Conservation (phyloP, 352 stramenopile genomes). For the Phytophthora pseudosyringae region DNA sequence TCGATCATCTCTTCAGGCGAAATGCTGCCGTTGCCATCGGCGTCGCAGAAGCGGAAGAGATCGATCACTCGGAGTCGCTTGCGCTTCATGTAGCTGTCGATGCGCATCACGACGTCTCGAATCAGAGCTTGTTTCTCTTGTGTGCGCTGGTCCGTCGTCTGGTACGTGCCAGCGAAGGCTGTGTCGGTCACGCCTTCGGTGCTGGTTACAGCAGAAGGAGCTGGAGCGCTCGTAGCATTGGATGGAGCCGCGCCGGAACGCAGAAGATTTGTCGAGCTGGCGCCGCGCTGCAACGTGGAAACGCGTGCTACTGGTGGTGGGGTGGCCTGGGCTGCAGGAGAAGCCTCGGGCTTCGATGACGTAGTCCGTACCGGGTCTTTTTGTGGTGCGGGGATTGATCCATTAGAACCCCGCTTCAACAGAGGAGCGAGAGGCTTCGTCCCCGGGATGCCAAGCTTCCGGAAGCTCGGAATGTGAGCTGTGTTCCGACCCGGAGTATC, state of each 20-base stretch:
- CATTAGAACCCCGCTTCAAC: conserved; percentile 40
- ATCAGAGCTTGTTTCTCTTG: conserved; percentile 78
- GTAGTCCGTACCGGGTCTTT: conserved; percentile 15
- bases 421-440: conserved; percentile 40
- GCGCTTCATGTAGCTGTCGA: conserved; percentile 86
- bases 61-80: conserved; percentile 87
- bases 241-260: neutral
- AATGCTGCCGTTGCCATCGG: conserved; percentile 81
- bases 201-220: conserved; percentile 6
- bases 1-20: conserved; percentile 84
- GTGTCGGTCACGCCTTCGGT: conserved; percentile 34
- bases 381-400: neutral
- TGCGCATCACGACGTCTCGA: conserved; percentile 77
- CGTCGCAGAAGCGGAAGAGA: conserved; percentile 87
- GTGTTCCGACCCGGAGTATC: conserved; percentile 3
- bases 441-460: conserved; percentile 63
- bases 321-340: neutral
- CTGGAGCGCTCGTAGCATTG: conserved; percentile 9
- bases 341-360: neutral
- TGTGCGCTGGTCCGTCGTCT: conserved; percentile 69
- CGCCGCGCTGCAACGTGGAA: conserved; percentile 25
- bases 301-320: neutral
- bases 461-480: conserved; percentile 49
- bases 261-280: conserved; percentile 16
- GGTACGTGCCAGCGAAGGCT: conserved; percentile 62